These are phyloP conservation scores for Fusarium mexicanum DNA, from an alignment of 2,329 filamentous ascomycete genomes.

Conservation along the genomic window DNA sequence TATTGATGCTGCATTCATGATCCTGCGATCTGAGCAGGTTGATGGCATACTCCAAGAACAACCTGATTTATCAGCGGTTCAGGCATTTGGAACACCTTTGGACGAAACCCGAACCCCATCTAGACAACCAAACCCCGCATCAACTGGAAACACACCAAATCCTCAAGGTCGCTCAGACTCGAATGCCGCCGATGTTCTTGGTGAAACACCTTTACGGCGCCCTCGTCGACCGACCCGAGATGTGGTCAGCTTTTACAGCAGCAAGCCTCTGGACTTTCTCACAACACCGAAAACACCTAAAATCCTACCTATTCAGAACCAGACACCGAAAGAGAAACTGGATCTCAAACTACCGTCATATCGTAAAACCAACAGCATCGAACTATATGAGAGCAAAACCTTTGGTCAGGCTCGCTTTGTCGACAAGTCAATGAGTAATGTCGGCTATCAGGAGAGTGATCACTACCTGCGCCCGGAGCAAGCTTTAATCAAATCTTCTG, in stretches of 20 bases:
- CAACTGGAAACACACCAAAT: conserved; percentile 56
- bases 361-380: conserved; percentile 80
- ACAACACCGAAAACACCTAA: conserved; percentile 66
- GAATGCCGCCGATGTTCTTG: conserved; percentile 46
- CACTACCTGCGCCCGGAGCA: conserved; percentile 82
- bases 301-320: conserved; percentile 79
- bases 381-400: conserved; percentile 83
- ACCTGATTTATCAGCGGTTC: conserved; percentile 50
- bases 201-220: conserved; percentile 49
- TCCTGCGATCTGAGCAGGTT: conserved; percentile 85
- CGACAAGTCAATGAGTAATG: conserved; percentile 94
- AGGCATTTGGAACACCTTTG: conserved; percentile 43
- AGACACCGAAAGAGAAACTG: conserved; percentile 81
- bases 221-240: conserved; percentile 61
- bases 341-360: conserved; percentile 81
- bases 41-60: conserved; percentile 70
- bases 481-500: conserved; percentile 72
- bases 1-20: conserved; percentile 80
- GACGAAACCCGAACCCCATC: conserved; percentile 59
- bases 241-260: conserved; percentile 62
- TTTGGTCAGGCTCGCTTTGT: conserved; percentile 90
- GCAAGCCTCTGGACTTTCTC: conserved; percentile 56
- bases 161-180: conserved; percentile 46
- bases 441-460: conserved; percentile 96
- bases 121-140: conserved; percentile 55